These are phyloP conservation scores for Penicillium expansum DNA, from an alignment of 2,329 filamentous ascomycete genomes.

Conservation along the genomic window DNA sequence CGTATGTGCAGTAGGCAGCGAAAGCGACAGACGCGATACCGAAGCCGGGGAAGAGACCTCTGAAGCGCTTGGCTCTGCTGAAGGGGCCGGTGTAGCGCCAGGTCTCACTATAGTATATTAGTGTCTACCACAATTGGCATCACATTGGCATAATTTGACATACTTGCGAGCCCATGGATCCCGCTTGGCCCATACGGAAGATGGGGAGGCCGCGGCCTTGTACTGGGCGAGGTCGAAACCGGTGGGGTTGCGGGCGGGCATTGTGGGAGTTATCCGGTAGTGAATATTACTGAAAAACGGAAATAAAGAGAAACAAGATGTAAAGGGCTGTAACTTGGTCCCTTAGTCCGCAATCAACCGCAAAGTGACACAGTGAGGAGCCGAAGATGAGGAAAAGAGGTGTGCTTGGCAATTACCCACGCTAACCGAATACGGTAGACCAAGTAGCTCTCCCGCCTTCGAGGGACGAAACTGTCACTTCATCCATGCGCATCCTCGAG, in stretches of 20 bases:
- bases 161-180: slow-evolving; percentile 65
- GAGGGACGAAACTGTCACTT: slow-evolving; percentile 27
- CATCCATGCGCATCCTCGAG: slow-evolving; percentile 16
- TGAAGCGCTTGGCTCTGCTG: slow-evolving; percentile 85
- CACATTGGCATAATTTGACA: slow-evolving; percentile 21
- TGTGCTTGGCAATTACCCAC: slow-evolving; percentile 29
- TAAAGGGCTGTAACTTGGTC: slow-evolving; percentile 3
- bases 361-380: slow-evolving; percentile 10
- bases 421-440: slow-evolving; percentile 33
- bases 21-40: slow-evolving; percentile 93
- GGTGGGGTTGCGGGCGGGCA: slow-evolving; percentile 68
- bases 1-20: slow-evolving; percentile 81
- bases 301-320: slow-evolving; percentile 4
- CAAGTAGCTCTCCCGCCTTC: slow-evolving; percentile 28
- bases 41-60: slow-evolving; percentile 79
- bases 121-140: slow-evolving; percentile 17
- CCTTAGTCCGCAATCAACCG: slow-evolving; percentile 11
- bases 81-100: slow-evolving; percentile 93
- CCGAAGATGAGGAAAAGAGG: slow-evolving; percentile 14
- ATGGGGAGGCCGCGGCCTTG: slow-evolving; percentile 65
- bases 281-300: slow-evolving; percentile 15
- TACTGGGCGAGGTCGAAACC: slow-evolving; percentile 87
- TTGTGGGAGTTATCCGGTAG: slow-evolving; percentile 32
- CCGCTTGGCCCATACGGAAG: slow-evolving; percentile 48
- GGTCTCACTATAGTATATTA: slow-evolving; percentile 64